Evolutionary conservation across 805 yeast genomes (phyloP), one percentile per base, ranked within the genome.

Genomic region (Yarrowia sp.): DNA sequence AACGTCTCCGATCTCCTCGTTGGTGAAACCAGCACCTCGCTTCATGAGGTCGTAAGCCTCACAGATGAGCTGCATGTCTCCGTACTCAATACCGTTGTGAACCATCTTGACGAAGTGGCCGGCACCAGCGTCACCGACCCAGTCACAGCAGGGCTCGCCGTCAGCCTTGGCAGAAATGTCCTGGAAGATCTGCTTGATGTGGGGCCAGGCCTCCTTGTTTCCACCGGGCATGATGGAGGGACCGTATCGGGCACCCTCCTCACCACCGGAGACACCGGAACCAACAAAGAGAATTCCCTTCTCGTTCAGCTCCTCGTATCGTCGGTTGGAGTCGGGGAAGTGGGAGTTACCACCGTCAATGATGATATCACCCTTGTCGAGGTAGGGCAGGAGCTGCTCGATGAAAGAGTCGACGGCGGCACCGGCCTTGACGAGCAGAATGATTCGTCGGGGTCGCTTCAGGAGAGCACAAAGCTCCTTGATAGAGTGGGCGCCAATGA

Each of bases 141-240:
- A 94, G 87, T 94, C 99, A 85, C 99, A 94, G 84, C 99, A 94
- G 79, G 99, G 97, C 85, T 95, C 98, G 76, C 97, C 97, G 78
- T 95, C 97, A 72, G 97, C 82, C 85, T 94, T 92, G 79, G 99
- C 98, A 69, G 98, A 84, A 76, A 95, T 90, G 69, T 93, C 87
- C 84, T 94, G 99, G 92, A 94, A 92, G 78, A 94, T 95, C 72
- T 87, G 89, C 88, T 94, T 94, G 79, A 94, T 90, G 83, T 91
- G 96, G 75, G 98, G 98, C 99, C 99, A 94, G 73, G 99, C 99
- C 77, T 91, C 97, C 75, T 84, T 86, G 79, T 92, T 90, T 80
- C 99, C 99, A 88, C 99, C 99, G 76, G 99, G 99, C 99, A 94
- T 94, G 82, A 94, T 86, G 72, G 98, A 93, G 72, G 99, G 99